Percentiles rank a stretch among this genome's conserved stretches.
These are phyloP conservation scores for Diaporthe australafricana DNA, from an alignment of 2,329 filamentous ascomycete genomes.

Conservation along the genomic window DNA sequence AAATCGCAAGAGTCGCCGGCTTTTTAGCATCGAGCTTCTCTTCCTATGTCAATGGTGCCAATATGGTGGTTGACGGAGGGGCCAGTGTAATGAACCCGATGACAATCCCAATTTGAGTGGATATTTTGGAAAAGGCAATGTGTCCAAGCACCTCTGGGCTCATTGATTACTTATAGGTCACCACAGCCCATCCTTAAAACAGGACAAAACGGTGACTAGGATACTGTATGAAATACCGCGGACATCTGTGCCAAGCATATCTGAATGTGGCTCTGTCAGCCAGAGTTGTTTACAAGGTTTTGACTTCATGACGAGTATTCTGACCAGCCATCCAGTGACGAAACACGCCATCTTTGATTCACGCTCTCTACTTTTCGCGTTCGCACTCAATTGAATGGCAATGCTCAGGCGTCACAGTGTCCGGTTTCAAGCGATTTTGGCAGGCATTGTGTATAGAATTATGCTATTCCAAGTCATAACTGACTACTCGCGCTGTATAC, in stretches of 20 bases:
- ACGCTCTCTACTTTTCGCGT: not conserved
- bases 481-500: not conserved
- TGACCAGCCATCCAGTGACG: not conserved
- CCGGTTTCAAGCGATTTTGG: not conserved
- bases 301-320: not conserved
- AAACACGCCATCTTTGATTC: not conserved
- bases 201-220: no score
- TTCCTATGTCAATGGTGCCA: slow-evolving; percentile 71
- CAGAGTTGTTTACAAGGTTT: no score
- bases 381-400: not conserved
- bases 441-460: not conserved
- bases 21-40: slow-evolving; percentile 73
- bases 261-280: not conserved
- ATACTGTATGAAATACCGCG: no score
- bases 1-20: slow-evolving; percentile 70
- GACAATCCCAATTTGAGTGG: slow-evolving; percentile 29
- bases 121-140: not conserved
- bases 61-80: slow-evolving; percentile 72
- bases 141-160: no score
- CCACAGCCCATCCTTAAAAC: no score
- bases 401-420: not conserved
- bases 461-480: not conserved
- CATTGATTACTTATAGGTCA: no score
- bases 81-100: slow-evolving; percentile 46
- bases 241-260: not conserved